Base-by-base conservation (phyloP, 495 filamentous ascomycete species). In the Aspergillus carlsbadensis region DNA sequence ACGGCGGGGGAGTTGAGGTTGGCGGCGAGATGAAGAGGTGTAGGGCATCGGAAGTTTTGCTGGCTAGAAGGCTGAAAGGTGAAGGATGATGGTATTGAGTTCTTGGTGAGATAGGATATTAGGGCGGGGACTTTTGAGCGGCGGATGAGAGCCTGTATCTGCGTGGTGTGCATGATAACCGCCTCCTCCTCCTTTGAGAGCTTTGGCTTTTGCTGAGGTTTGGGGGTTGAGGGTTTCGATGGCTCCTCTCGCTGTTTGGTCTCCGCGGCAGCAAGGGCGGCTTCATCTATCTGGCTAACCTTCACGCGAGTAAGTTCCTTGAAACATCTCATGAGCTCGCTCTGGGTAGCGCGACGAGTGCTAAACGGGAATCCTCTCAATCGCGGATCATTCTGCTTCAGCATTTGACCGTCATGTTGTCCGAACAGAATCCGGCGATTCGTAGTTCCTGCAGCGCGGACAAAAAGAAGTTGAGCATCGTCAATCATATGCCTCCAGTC, bases 261-360 rank as follows among this genome's bases (percentile, higher is more conserved):
- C 34, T 75, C 74, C 10, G 77, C 71, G 36, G 81, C 78, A 7
- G 74, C 74, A 18, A 83, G 73, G 6, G 77, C 78, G 20, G 70
- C 76, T 71, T 89, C 79, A 57, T 87, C 80, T 31, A 98, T 80
- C 47, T 86, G 81, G 54, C 82, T 86, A 45, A 96, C 76, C 70
- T 98, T 97, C 10, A 95, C 81, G 1, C 93, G 78, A 0, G 94
- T 98, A 6, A 98, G 78, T 67, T 98, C 95, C 54, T 92, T 87
- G 63, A 96, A 98, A 45, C 86, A 84, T 17, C 92, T 84, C 89
- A 96, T 92, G 1, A 98, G 86, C 70, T 98, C 94, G 33, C 84
- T 88, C 59, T 98, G 92, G 0, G 94, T 98, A 3, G 94, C 91
- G 21, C 94, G 80, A n/a, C 93, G 84, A 10, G 94, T 98, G 71